phyloP scores from a whole-genome alignment of 139 green algal genomes.

The Bryopsis sp. region DNA sequence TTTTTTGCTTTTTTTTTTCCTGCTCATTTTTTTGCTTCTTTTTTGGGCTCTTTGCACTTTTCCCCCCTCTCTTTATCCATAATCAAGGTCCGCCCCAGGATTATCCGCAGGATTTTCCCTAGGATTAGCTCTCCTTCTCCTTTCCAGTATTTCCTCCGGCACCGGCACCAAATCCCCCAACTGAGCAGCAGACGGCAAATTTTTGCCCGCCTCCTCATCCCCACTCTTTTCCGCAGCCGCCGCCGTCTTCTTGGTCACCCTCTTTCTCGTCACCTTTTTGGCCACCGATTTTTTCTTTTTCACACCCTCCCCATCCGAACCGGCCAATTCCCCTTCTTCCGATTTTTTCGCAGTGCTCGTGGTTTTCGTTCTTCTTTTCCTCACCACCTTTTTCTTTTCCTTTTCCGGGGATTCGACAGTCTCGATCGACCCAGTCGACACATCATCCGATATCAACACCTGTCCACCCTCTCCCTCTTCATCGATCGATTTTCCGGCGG shows the following conservation, averaged over 20 bases:
- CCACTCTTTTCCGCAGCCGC: not conserved
- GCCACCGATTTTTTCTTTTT: not conserved
- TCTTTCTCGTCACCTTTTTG: not conserved
- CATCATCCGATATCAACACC: no score
- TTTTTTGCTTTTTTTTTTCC: no score
- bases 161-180: conserved; percentile 4
- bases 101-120: not conserved
- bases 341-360: no score
- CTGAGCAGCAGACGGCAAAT: not conserved
- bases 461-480: not conserved
- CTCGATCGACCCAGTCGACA: no score
- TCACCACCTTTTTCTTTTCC: no score
- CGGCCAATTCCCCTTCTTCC: conserved; percentile 2
- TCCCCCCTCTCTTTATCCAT: no score
- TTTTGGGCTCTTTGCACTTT: no score
- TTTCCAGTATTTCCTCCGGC: not conserved
- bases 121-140: not conserved
- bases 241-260: not conserved
- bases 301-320: not conserved
- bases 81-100: conserved; percentile 4
- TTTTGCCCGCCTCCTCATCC: not conserved
- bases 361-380: no score
- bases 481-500: not conserved
- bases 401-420: no score
- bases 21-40: no score